phyloP scores from a whole-genome alignment of 2,329 filamentous ascomycete species.

The Bipolaris victoriae region DNA sequence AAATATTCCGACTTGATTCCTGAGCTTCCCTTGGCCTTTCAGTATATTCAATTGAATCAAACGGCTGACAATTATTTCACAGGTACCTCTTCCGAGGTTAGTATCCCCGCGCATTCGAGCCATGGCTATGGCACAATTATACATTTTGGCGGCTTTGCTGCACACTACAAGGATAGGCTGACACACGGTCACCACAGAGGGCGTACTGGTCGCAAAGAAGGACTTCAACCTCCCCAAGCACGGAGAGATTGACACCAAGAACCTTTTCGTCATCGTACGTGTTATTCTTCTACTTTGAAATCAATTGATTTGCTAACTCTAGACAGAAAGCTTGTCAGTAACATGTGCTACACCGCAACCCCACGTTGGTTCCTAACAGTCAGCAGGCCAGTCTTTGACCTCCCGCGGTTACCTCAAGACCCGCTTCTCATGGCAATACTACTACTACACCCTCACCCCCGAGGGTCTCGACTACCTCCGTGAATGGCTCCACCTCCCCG shows the following conservation, averaged over 20 bases:
- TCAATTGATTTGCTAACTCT: not conserved
- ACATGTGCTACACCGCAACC: not conserved
- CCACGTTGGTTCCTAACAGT: slow-evolving; percentile 19
- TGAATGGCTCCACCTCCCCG: slow-evolving; percentile 99
- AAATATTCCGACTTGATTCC: slow-evolving; percentile 39
- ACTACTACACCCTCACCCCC: slow-evolving; percentile 99
- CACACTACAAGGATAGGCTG: slow-evolving; percentile 50
- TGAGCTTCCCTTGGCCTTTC: slow-evolving; percentile 27
- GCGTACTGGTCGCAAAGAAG: slow-evolving; percentile 96
- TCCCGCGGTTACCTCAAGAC: slow-evolving; percentile 99
- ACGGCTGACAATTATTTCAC: slow-evolving; percentile 29
- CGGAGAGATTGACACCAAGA: slow-evolving; percentile 98
- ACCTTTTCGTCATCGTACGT: slow-evolving; percentile 85
- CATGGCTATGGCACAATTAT: slow-evolving; percentile 49
- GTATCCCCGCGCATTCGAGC: slow-evolving; percentile 39
- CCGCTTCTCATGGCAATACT: slow-evolving; percentile 77
- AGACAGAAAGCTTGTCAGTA: slow-evolving; percentile 71
- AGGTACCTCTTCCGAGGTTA: slow-evolving; percentile 54
- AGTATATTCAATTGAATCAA: slow-evolving; percentile 17
- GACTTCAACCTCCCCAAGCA: slow-evolving; percentile 99
- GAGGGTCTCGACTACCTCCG: slow-evolving; percentile 99
- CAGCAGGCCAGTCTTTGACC: slow-evolving; percentile 80
- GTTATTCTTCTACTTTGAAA: not conserved
- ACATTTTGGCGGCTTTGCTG: slow-evolving; percentile 43
- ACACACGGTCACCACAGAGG: slow-evolving; percentile 62